Evolutionary conservation across 2,329 filamentous ascomycete genomes (phyloP), one percentile per base, ranked within the genome.

Genomic region (Lachnellula subtilissima): DNA sequence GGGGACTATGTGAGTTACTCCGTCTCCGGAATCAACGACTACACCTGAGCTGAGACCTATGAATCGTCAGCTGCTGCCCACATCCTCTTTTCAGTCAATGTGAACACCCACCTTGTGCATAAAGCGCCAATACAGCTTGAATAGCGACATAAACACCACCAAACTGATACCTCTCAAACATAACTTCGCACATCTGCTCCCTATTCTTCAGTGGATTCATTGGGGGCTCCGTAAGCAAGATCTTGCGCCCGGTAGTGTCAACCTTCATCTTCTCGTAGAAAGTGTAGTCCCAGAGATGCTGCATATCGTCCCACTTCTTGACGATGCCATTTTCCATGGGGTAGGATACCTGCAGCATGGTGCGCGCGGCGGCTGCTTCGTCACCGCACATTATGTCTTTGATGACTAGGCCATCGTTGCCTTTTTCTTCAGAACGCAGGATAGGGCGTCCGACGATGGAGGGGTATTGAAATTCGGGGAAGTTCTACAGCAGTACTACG

Each of bases 321-420:
- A 99, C 91, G 69, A 99, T 97, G 69, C 94, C 94, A 73, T 99
- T 99, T 75, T 99, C 94, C 94, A 99, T 99, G 66, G 94, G 94
- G 73, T 99, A 99, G 74, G 88, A 96, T 71, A 99, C 95, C 75
- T 99, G 94, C 59, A 99, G 85, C 91, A 97, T 96, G 61, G 89
- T 96, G 69, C 94, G 86, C 64, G 94, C 93, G 53, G 91, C 91
- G 15, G 94, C 92, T 50, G 94, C 94, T 77, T 99, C 93, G 77
- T 99, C 94, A 72, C 94, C 94, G 76, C 93, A 97, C 94, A 99
- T 99, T 72, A 99, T 97, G 78, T 99, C 94, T 82, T 97, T 97
- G 75, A 92, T 84, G 65, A 86, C 78, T 77, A 84, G 88, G 75
- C 83, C 86, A 78, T 83, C 66, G 57, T 66, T 67, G 67, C 78